Evolutionary conservation across 306 rosid species (phyloP).

Genomic region (Cicer yamashitae): DNA sequence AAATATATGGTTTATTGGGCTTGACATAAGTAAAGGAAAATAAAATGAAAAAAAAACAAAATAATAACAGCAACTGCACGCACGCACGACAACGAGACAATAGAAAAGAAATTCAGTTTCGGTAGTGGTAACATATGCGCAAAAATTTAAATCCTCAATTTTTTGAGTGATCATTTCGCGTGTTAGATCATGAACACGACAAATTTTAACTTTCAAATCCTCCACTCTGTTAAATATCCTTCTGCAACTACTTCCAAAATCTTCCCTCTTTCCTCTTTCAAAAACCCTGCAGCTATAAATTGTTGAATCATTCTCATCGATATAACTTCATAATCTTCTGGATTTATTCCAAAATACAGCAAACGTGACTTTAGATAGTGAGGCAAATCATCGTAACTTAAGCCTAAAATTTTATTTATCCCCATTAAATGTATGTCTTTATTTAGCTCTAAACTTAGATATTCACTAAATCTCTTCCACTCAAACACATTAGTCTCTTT

Average conservation of each 20-base stretch:
- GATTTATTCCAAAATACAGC: constrained; percentile 36
- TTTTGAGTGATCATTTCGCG: too few species aligned
- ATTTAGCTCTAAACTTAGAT: neutral
- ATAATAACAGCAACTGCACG: too few species aligned
- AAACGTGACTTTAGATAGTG: neutral
- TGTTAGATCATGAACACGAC: too few species aligned
- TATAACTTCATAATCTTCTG: neutral
- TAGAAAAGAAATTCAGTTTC: too few species aligned
- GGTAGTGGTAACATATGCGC: too few species aligned
- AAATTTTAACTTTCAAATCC: too few species aligned
- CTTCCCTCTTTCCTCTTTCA: neutral
- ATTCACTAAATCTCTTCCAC: neutral
- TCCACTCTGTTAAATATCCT: neutral
- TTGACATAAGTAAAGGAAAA: too few species aligned
- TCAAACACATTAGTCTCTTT: neutral
- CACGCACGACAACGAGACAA: too few species aligned
- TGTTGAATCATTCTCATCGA: neutral
- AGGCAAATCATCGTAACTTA: neutral
- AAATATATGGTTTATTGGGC: too few species aligned
- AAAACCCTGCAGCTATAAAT: constrained; percentile 39
- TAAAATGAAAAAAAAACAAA: too few species aligned
- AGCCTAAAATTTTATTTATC: neutral
- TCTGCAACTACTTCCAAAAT: constrained; percentile 21
- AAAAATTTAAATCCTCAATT: too few species aligned
- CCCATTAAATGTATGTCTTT: neutral